Base-by-base conservation (phyloP, 2,329 filamentous ascomycete species). In the Colletotrichum tofieldiae region DNA sequence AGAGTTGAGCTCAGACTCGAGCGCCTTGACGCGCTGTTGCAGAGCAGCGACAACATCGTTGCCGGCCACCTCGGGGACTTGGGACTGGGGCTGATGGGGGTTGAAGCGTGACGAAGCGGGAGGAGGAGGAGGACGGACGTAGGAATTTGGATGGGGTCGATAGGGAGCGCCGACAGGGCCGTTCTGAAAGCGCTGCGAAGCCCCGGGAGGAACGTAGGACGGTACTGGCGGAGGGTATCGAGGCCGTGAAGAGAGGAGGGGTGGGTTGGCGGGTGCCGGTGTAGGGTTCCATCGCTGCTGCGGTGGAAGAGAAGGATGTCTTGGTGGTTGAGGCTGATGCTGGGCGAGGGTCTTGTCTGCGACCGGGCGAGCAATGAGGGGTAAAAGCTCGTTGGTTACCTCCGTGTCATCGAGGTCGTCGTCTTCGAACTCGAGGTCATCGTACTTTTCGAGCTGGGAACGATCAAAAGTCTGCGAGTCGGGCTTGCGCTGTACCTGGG, bases 371-470 rank as follows among this genome's bases (percentile, higher is more conserved):
- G 82, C 79, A 14, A 83, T 77, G 20, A 84, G 81, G 23, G 82
- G 79, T 3, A 84, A 82, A n/a, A 80, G 82, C 43, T 86, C 83
- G 74, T 89, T 86, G 20, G 85, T 85, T 47, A 92, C 87, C 52
- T 90, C 85, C 9, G 87, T 85, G 74, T 90, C 87, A 76, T 91
- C 89, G 56, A 91, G 82, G 63, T 89, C 88, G 67, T 90, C 88
- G 52, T 89, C 87, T 49, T 89, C 87, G 65, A 87, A 83, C 76
- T 84, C 84, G n/a, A 84, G 82, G 55, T 84, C 83, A 29, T 84
- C 80, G 51, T 81, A 77, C 23, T 79, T 79, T 63, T 77, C 65
- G 63, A 76, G 65, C 66, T 77, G 75, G 60, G 77, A 74, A 65
- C 77, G 26, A 74, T 77, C 20, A 75, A 76, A 56, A 64, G 67